A percentile compares a stretch with the other conserved stretches of the same genome.
These are phyloP conservation scores for Botrytis deweyae DNA, from an alignment of 2,329 filamentous ascomycete genomes.

Conservation along the genomic window DNA sequence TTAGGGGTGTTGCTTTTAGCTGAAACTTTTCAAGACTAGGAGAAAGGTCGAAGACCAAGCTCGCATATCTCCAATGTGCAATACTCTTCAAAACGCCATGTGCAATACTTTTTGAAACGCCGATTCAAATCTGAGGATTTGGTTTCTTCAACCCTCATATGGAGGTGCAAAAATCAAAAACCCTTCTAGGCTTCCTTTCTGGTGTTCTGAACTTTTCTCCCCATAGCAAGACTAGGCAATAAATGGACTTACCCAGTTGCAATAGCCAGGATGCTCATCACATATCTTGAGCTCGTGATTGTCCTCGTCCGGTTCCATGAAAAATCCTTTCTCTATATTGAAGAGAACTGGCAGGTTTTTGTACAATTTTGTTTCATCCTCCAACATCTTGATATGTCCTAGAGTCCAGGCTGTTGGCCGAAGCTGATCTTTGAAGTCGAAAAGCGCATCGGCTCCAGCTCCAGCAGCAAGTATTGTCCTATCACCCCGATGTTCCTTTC, in stretches of 20 bases:
- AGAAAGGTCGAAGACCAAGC: background rate
- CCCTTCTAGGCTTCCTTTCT: background rate
- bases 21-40: background rate
- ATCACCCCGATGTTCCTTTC: constrained; percentile 43
- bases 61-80: background rate
- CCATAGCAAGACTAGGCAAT: background rate
- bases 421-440: constrained; percentile 53
- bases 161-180: background rate
- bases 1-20: background rate
- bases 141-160: background rate
- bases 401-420: constrained; percentile 56
- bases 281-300: constrained; percentile 50
- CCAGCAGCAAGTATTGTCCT: constrained; percentile 51
- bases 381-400: constrained; percentile 50
- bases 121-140: background rate
- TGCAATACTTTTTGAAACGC: background rate
- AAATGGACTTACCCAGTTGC: constrained; percentile 45
- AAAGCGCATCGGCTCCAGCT: constrained; percentile 47
- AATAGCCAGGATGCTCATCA: constrained; percentile 58
- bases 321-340: constrained; percentile 50
- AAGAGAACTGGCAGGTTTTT: constrained; percentile 50
- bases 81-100: background rate
- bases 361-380: constrained; percentile 47
- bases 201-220: background rate
- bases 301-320: constrained; percentile 50